These are phyloP conservation scores for Leccinum subtestaceum DNA, from an alignment of 768 basidiomycete species.

Conservation along the genomic window DNA sequence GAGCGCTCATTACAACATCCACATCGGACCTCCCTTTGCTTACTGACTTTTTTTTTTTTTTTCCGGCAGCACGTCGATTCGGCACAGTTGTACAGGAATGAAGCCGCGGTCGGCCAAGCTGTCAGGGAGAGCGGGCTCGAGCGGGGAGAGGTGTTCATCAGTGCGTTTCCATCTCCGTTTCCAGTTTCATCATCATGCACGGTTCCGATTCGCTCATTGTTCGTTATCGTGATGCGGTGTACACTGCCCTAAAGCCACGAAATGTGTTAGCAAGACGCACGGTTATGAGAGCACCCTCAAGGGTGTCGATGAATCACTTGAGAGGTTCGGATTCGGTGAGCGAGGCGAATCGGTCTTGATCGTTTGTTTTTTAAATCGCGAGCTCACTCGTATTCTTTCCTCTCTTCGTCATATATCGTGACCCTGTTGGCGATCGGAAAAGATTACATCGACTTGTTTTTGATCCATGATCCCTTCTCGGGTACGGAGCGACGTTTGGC, in stretches of 20 bases:
- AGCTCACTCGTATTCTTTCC: not conserved
- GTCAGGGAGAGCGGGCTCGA: constrained; percentile 53
- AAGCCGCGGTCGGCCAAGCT: constrained; percentile 58
- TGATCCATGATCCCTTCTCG: constrained; percentile 74
- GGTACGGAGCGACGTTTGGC: constrained; percentile 63
- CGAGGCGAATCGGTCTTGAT: not conserved
- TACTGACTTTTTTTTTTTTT: not conserved
- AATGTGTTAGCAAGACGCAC: constrained; percentile 54
- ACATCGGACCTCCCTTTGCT: not conserved
- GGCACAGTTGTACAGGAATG: constrained; percentile 68
- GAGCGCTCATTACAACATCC: not conserved
- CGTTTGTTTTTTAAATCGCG: not conserved
- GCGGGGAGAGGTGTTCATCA: constrained; percentile 65
- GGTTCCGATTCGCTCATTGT: no score
- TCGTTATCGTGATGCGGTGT: not conserved
- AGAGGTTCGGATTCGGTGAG: constrained; percentile 56
- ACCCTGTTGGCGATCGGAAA: not conserved
- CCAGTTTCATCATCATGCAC: not conserved
- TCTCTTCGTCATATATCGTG: not conserved
- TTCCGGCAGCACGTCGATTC: constrained; percentile 61
- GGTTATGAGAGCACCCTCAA: constrained; percentile 60
- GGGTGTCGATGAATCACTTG: constrained; percentile 60
- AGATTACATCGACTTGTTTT: constrained; percentile 71
- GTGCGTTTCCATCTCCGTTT: constrained; percentile 37
- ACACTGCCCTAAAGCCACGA: constrained; percentile 46